Evolutionary conservation across 345 rosid species (phyloP).

Genomic region (Gossypioides kirkii): DNA sequence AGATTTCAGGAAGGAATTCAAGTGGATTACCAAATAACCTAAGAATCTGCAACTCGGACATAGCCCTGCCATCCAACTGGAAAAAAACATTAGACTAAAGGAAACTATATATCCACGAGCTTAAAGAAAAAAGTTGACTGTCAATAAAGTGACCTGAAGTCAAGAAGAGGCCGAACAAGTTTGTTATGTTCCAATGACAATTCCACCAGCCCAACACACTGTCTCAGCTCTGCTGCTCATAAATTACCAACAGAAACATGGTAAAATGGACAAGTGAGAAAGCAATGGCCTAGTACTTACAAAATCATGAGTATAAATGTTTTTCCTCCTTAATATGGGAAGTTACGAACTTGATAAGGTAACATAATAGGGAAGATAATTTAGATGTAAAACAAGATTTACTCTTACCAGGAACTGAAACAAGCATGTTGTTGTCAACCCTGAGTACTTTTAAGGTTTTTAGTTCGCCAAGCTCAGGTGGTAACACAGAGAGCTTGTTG

Average conservation of each 20-base stretch:
- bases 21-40: conserved; percentile 95
- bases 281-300: conserved; percentile 9
- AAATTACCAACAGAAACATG: conserved; percentile 25
- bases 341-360: neutral
- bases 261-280: conserved; percentile 11
- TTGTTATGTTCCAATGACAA: conserved; percentile 92
- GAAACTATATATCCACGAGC: conserved; percentile 15
- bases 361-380: neutral
- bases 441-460: conserved; percentile 66
- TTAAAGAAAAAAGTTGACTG: conserved; percentile 16
- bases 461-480: conserved; percentile 85
- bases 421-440: conserved; percentile 72
- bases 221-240: conserved; percentile 81
- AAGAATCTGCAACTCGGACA: conserved; percentile 78
- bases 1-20: conserved; percentile 95
- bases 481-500: conserved; percentile 70
- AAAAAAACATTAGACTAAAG: conserved; percentile 34
- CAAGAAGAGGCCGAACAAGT: conserved; percentile 95
- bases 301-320: neutral
- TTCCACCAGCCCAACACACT: conserved; percentile 75
- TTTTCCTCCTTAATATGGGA: neutral
- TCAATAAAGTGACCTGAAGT: conserved; percentile 74
- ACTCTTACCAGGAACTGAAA: conserved; percentile 87
- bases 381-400: conserved; percentile 2
- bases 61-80: conserved; percentile 67